phyloP scores from a whole-genome alignment of 225 moss, liverwort and hornwort species.

The Marchantia paleacea region DNA sequence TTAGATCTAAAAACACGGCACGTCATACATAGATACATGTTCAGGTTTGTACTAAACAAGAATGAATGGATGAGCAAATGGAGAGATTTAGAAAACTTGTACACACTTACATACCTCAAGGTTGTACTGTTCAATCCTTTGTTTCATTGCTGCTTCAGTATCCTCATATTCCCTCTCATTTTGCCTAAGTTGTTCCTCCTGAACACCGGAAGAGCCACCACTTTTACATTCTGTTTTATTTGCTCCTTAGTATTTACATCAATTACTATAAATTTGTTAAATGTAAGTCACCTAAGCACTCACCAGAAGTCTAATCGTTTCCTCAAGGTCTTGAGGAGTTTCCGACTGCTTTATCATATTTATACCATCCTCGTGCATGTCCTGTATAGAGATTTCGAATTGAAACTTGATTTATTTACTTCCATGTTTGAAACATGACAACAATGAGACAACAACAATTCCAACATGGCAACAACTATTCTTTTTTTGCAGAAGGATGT shows the following conservation, averaged over 20 bases:
- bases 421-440: no score
- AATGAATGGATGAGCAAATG: no score
- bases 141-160: slow-evolving; percentile 47
- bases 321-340: slow-evolving; percentile 33
- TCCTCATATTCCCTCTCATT: slow-evolving; percentile 41
- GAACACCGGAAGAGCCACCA: neutral
- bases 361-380: neutral
- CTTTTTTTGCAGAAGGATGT: neutral
- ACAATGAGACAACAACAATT: no score
- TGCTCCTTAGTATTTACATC: neutral
- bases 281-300: neutral
- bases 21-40: neutral
- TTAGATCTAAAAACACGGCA: neutral
- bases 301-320: slow-evolving; percentile 42
- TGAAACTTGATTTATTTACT: neutral
- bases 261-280: neutral
- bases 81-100: neutral
- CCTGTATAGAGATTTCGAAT: slow-evolving; percentile 17
- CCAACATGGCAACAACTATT: neutral
- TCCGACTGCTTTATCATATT: slow-evolving; percentile 16
- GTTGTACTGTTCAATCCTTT: slow-evolving; percentile 44
- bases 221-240: neutral
- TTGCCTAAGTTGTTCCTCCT: slow-evolving; percentile 43
- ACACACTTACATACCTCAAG: slow-evolving; percentile 31
- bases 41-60: neutral